These are phyloP conservation scores for Naganishia cerealis DNA, from an alignment of 1,284 basidiomycete species.

Conservation along the genomic window DNA sequence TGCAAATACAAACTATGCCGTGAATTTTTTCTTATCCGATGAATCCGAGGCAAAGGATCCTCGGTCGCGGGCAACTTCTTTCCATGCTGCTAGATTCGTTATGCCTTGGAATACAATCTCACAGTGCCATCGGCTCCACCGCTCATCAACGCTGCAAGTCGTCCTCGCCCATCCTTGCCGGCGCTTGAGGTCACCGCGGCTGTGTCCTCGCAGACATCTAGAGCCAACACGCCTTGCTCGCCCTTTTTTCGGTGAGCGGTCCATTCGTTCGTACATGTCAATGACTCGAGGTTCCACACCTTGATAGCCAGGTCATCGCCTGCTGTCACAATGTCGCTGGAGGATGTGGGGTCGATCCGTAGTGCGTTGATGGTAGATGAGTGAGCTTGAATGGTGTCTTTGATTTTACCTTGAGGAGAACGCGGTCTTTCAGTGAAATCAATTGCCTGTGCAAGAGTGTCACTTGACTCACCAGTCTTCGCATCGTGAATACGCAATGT, in stretches of 20 bases:
- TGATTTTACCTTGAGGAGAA: conserved; percentile 67
- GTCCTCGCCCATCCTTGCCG: conserved; percentile 4
- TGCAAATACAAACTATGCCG: conserved; percentile 2
- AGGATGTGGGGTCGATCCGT: conserved; percentile 75
- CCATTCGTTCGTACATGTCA: conserved; percentile 81
- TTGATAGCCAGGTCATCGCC: conserved; percentile 91
- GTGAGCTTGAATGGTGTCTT: conserved; percentile 85
- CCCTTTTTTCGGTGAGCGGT: conserved; percentile 80
- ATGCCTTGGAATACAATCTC: conserved; percentile 33
- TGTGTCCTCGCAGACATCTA: conserved; percentile 62
- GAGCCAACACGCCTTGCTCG: conserved; percentile 83
- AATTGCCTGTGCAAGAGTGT: background rate
- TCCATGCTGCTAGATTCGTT: background rate
- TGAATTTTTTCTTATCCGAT: background rate
- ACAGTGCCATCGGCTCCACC: conserved; percentile 36
- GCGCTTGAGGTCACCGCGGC: conserved; percentile 11
- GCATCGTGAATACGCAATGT: conserved; percentile 87
- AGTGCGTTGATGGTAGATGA: conserved; percentile 86
- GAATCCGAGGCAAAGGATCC: background rate
- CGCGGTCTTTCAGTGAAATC: conserved; percentile 9
- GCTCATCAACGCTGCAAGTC: conserved; percentile 29
- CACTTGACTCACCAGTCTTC: conserved; percentile 65
- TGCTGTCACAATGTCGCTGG: conserved; percentile 73
- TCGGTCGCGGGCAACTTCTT: background rate
- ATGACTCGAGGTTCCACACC: conserved; percentile 79